A percentile compares a stretch with the other conserved stretches of the same genome.
These are phyloP conservation scores for Viola odorata DNA, from an alignment of 345 rosid genomes.

Conservation along the genomic window DNA sequence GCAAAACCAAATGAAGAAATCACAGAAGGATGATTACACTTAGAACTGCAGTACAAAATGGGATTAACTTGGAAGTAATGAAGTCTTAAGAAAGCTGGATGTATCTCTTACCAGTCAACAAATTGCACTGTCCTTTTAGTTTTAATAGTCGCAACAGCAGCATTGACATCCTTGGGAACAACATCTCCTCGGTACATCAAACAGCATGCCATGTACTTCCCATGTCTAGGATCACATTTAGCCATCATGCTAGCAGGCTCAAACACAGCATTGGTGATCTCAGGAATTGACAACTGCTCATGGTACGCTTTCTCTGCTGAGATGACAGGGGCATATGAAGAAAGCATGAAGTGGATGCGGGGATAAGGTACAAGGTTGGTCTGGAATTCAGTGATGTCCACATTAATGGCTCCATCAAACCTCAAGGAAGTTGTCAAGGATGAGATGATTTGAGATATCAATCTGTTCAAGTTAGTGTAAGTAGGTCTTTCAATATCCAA, in stretches of 20 bases:
- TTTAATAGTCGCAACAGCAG: constrained; percentile 32
- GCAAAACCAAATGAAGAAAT: too few relatives aligned
- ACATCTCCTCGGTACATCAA: constrained; percentile 40
- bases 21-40: too few relatives aligned
- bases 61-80: too few relatives aligned
- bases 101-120: constrained; percentile 31
- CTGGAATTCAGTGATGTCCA: constrained; percentile 33
- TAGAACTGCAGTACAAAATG: too few relatives aligned
- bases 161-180: constrained; percentile 39
- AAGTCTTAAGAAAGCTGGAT: not conserved
- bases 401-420: constrained; percentile 37
- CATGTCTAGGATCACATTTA: constrained; percentile 35
- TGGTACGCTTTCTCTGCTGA: constrained; percentile 34
- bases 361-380: constrained; percentile 38
- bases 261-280: constrained; percentile 36
- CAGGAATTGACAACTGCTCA: constrained; percentile 32
- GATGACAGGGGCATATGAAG: constrained; percentile 36
- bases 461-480: constrained; percentile 33
- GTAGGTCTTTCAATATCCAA: constrained; percentile 33
- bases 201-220: constrained; percentile 36
- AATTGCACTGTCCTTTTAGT: constrained; percentile 31
- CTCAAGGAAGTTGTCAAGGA: constrained; percentile 32
- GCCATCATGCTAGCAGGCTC: constrained; percentile 40
- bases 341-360: constrained; percentile 37
- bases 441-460: constrained; percentile 34